Base-by-base conservation (phyloP, 179 eudicot genomes). In the Corrigiola litoralis region DNA sequence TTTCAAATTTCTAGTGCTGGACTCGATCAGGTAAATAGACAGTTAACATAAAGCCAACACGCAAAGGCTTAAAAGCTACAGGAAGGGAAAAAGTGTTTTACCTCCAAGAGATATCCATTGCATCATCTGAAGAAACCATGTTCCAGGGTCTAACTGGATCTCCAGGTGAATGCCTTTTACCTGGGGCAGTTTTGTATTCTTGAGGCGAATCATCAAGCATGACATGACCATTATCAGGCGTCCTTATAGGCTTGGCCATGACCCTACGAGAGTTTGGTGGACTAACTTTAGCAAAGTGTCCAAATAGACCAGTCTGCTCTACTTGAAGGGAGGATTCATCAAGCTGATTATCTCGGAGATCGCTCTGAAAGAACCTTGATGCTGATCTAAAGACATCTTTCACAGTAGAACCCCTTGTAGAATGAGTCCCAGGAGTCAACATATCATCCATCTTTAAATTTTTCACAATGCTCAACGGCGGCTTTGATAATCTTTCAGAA, bases 51-150 rank as follows among this genome's bases (percentile, higher is more conserved):
- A 9, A 25, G 40, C 38, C 42, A 17, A 38, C 7, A 25, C n/a
- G 18, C 0, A 45, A 53, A 61, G 46, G n/a, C 33, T 11, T 24
- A 48, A 25, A 72, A 18, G 48, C 51, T 52, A 42, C 2, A 42
- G 33, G 7, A 13, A 56, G 45, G 29, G 28, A 29, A 0, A 44
- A 38, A 27, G 34, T 4, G 13, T 55, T 4, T 78, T 79, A 90
- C 97, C 95, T 85, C 92, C 89, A 78, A 21, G 89, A 76, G n/a
- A 82, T 32, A 47, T 88, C 90, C 92, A 90, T 85, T 21, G 62
- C 56, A 75, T 85, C 95, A 45, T 53, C 72, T 4, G 77, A 71
- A 31, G 79, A 65, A 53, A 61, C 65, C 13, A 61, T 45, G 33
- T 36, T 65, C 78, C 68, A 40, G 29, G 70, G 69, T 71, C 79